Evolutionary conservation across 2,329 filamentous ascomycete species (phyloP).

Genomic region (Graphiopsis chlorocephala): DNA sequence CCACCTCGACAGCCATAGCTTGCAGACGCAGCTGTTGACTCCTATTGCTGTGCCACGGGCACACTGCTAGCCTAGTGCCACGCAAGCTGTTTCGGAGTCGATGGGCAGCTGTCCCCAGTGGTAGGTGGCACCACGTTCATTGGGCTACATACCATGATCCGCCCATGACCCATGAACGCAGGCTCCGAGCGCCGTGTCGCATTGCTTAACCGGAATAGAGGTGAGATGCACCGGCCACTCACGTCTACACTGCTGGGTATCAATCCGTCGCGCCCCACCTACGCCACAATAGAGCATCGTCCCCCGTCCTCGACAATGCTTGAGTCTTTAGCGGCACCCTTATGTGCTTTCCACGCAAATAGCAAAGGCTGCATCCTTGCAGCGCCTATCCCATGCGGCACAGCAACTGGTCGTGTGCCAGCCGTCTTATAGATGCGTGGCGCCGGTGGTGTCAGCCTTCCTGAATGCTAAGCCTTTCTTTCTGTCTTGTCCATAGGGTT

Average conservation of each 20-base stretch:
- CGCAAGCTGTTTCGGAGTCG: background rate
- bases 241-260: background rate
- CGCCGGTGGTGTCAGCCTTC: slow-evolving; percentile 8
- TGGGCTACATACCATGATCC: background rate
- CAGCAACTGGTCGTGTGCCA: slow-evolving; percentile 9
- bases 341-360: background rate
- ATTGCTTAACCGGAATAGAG: background rate
- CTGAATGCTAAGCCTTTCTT: slow-evolving; percentile 4
- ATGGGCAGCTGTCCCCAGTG: background rate
- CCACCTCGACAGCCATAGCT: background rate
- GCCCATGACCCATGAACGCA: background rate
- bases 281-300: background rate
- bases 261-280: background rate
- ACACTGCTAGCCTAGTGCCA: background rate
- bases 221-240: background rate
- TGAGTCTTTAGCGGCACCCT: background rate
- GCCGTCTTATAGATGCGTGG: slow-evolving; percentile 1
- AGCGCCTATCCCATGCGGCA: background rate
- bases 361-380: background rate
- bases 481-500: slow-evolving; percentile 3
- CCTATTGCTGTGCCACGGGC: background rate
- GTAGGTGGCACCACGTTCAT: background rate
- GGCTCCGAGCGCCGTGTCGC: background rate
- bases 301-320: background rate
- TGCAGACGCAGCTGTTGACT: background rate